Base-by-base conservation (phyloP, 2,329 filamentous ascomycete species). In the Akanthomyces muscarius region DNA sequence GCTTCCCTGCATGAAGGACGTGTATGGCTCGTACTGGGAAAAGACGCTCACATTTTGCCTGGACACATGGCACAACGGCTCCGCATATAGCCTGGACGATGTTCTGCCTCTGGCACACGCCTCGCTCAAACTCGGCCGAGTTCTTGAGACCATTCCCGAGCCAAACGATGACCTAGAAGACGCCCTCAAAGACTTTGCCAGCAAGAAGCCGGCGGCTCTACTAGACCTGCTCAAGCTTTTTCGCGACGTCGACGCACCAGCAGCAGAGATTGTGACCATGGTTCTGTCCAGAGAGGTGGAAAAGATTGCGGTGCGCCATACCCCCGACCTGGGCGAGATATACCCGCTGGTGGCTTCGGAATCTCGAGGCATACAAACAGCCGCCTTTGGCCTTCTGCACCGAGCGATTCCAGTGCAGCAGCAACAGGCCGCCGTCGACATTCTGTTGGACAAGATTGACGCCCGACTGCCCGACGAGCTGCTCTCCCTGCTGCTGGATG, bases 21-120 rank as follows among this genome's bases (percentile, higher is more conserved):
- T 97, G 1, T 97, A 97, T 69, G 95, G 94, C 0, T 86, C 90
- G 0, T 91, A 97, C 71, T 99, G 95, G 95, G 83, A 88, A 57
- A 83, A 83, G 54, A 75, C 83, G 0, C 75, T 92, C 21, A 79
- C 84, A 41, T 84, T 86, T 56, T 84, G 88, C 64, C 76, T 82
- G 13, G 74, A 77, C 8, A 75, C 86, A 0, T 90, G 88, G 86
- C 76, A 78, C 3, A 77, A 78, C 4, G 80, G 77, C 0, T 72
- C 72, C 13, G 73, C 74, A 2, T 77, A 80, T 7, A 65, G 74
- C 1, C 65, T 78, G 0, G 79, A 86, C 18, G 73, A 79, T 14
- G 78, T 80, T 5, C 70, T 91, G 1, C 84, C 90, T 0, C 83
- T 88, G 30, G 78, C 92, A 0, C 83, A 93, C 70, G 83, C 89